Percentiles rank a stretch among this genome's conserved stretches.
These are phyloP conservation scores for Colletotrichum orbiculare DNA, from an alignment of 2,329 filamentous ascomycete genomes.

Conservation along the genomic window DNA sequence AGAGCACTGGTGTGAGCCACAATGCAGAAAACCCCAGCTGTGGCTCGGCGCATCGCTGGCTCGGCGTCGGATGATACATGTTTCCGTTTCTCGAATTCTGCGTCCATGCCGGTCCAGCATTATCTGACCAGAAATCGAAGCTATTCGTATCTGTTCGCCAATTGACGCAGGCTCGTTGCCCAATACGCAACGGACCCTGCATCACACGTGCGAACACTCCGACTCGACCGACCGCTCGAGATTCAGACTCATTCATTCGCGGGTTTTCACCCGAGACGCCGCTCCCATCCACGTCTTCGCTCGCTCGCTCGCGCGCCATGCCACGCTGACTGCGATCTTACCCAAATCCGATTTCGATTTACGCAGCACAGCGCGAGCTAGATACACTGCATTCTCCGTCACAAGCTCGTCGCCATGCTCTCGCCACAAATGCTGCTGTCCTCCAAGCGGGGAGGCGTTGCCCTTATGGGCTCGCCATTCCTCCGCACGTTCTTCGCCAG, in stretches of 20 bases:
- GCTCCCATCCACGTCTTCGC: background rate
- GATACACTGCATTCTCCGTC: too few species aligned
- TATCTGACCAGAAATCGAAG: slow-evolving; percentile 4
- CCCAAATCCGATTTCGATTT: background rate
- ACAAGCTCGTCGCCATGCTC: slow-evolving; percentile 2
- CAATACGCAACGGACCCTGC: too few species aligned
- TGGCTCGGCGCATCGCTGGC: slow-evolving; percentile 10
- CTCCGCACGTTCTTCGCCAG: slow-evolving; percentile 5
- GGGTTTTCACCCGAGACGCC: too few species aligned
- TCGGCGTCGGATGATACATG: slow-evolving; percentile 3
- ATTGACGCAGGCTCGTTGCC: too few species aligned
- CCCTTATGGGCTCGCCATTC: slow-evolving; percentile 18
- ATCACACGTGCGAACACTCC: too few species aligned
- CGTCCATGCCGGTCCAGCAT: background rate
- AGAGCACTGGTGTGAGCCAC: too few species aligned
- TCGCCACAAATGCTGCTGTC: slow-evolving; percentile 12
- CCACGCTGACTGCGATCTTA: slow-evolving; percentile 23
- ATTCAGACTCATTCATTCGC: too few species aligned
- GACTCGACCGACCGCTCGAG: too few species aligned
- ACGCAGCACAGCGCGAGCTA: too few species aligned
- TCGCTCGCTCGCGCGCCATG: slow-evolving; percentile 20
- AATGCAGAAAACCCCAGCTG: background rate
- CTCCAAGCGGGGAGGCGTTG: slow-evolving; percentile 20
- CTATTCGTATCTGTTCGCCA: background rate
- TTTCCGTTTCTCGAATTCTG: slow-evolving; percentile 35